phyloP scores from a whole-genome alignment of 1,284 basidiomycete genomes.

The Ustilago lituana region DNA sequence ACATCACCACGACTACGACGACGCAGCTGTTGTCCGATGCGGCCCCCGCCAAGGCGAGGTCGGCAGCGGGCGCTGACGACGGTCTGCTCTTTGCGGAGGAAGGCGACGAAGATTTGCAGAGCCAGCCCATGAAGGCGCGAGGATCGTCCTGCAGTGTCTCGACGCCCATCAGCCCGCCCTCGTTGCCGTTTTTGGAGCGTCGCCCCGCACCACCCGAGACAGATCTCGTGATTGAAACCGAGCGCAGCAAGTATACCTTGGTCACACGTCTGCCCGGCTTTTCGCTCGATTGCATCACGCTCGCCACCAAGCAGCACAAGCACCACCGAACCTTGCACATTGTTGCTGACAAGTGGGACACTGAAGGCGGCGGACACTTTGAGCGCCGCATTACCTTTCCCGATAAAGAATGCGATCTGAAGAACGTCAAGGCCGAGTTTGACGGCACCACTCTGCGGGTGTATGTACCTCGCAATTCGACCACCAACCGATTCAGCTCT shows the following conservation, averaged over 20 bases:
- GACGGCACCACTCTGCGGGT: slow-evolving; percentile 48
- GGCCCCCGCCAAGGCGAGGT: slow-evolving; percentile 8
- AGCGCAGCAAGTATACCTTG: slow-evolving; percentile 38
- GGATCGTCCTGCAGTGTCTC: slow-evolving; percentile 45
- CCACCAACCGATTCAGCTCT: slow-evolving; percentile 20
- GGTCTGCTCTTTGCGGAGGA: neutral
- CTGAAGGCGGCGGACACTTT: slow-evolving; percentile 54
- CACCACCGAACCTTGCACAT: slow-evolving; percentile 61
- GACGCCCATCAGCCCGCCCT: slow-evolving; percentile 43
- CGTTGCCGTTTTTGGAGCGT: slow-evolving; percentile 50
- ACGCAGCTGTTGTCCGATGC: slow-evolving; percentile 14
- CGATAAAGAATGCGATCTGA: slow-evolving; percentile 52
- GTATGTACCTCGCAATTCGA: slow-evolving; percentile 32
- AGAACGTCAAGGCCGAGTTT: slow-evolving; percentile 51
- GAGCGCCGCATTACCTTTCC: slow-evolving; percentile 61
- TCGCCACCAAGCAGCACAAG: slow-evolving; percentile 58
- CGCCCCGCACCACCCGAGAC: slow-evolving; percentile 56
- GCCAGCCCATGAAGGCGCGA: slow-evolving; percentile 23
- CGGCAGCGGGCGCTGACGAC: slow-evolving; percentile 11
- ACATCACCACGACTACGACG: slow-evolving; percentile 23
- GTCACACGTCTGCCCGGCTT: slow-evolving; percentile 58
- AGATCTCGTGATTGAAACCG: slow-evolving; percentile 50
- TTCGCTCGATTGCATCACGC: slow-evolving; percentile 57
- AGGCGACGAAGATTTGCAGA: slow-evolving; percentile 5
- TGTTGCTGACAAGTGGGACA: slow-evolving; percentile 61